These are phyloP conservation scores for Fusarium praegraminearum DNA, from an alignment of 2,329 filamentous ascomycete species.

Conservation along the genomic window DNA sequence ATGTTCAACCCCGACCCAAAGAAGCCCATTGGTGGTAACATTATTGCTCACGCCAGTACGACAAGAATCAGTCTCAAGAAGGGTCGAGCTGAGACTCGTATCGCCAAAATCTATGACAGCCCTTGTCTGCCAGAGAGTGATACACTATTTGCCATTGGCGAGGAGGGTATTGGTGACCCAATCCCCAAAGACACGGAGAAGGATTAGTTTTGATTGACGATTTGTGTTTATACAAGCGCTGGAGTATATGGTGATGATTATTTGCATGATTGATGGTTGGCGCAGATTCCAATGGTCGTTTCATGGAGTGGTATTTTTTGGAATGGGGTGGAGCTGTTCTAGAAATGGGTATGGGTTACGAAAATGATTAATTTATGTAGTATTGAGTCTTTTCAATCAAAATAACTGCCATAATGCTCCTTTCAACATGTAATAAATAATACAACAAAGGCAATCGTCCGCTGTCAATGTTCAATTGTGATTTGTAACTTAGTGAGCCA, in stretches of 20 bases:
- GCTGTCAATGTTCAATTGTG: neutral
- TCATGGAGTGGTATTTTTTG: conserved; percentile 12
- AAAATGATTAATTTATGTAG: neutral
- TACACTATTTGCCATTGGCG: conserved; percentile 95
- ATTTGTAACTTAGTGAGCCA: conserved; percentile 7
- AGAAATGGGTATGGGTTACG: conserved; percentile 5
- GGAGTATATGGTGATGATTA: conserved; percentile 39
- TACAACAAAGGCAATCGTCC: neutral
- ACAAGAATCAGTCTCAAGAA: conserved; percentile 96
- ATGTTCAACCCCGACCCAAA: conserved; percentile 99
- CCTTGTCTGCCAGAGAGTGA: conserved; percentile 97
- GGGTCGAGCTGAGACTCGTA: conserved; percentile 91
- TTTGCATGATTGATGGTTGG: conserved; percentile 51
- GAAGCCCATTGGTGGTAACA: conserved; percentile 98
- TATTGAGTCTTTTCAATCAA: neutral
- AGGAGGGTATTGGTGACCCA: conserved; percentile 96
- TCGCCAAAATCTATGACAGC: conserved; percentile 99
- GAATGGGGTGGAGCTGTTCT: conserved; percentile 5
- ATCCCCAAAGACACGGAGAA: conserved; percentile 96
- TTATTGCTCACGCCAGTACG: conserved; percentile 97
- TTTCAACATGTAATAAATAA: neutral
- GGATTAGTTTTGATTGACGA: conserved; percentile 59
- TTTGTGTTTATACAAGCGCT: conserved; percentile 35
- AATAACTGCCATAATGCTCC: neutral
- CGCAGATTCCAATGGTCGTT: conserved; percentile 45